Conservation (phyloP, 768 basidiomycete genomes). For the Coprinopsis sp. region DNA sequence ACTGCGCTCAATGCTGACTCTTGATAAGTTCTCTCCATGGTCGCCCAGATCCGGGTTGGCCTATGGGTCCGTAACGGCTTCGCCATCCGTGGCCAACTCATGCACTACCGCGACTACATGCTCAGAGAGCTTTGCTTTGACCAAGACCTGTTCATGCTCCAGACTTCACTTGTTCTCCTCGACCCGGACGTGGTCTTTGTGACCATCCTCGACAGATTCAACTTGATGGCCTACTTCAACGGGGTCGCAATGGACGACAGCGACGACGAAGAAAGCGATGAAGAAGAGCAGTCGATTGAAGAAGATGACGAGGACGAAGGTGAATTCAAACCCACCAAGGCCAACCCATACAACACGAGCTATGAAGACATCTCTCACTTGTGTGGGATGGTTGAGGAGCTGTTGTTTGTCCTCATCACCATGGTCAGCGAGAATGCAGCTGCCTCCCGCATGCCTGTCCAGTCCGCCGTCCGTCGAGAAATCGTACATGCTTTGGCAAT, state of each 20-base stretch:
- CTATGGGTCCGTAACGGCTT: conserved; percentile 98
- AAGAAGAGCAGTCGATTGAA: background rate
- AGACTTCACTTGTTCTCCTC: conserved; percentile 74
- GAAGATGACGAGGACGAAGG: conserved; percentile 4
- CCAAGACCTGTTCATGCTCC: conserved; percentile 87
- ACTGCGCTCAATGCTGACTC: conserved; percentile 3
- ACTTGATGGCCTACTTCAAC: conserved; percentile 73
- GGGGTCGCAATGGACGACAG: conserved; percentile 52
- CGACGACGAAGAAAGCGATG: conserved; percentile 50
- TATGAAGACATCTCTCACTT: conserved; percentile 40
- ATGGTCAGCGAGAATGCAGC: conserved; percentile 79
- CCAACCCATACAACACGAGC: conserved; percentile 29
- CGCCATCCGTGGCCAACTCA: conserved; percentile 87
- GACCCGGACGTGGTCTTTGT: conserved; percentile 78
- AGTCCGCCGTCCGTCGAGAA: conserved; percentile 68
- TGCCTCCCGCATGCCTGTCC: conserved; percentile 62
- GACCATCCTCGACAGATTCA: conserved; percentile 87
- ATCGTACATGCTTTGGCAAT: conserved; percentile 88
- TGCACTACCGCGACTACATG: conserved; percentile 96
- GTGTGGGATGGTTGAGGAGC: conserved; percentile 86
- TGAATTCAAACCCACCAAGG: conserved; percentile 1
- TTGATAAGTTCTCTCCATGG: conserved; percentile 71
- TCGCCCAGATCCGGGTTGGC: conserved; percentile 91
- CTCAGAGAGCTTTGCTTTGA: conserved; percentile 95
- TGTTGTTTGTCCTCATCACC: conserved; percentile 82